Conservation (phyloP, 2,329 filamentous ascomycete species). For the Pseudocercospora crystallina region DNA sequence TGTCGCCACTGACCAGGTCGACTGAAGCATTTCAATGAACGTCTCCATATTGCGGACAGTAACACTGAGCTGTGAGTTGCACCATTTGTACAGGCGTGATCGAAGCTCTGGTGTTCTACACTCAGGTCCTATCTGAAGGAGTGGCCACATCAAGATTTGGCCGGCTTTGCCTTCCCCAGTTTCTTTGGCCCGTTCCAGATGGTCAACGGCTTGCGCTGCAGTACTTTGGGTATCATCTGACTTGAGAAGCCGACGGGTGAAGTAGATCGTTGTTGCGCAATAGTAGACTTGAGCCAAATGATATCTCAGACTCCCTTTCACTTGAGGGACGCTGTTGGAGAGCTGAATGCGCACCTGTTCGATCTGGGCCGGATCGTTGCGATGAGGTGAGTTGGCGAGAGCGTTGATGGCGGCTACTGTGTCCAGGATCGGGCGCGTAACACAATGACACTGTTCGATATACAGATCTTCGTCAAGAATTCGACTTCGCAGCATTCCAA, state of each 20-base stretch:
- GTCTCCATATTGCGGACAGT: conserved; percentile 1
- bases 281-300: conserved; percentile 6
- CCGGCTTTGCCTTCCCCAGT: neutral
- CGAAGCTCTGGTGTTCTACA: conserved; percentile 3
- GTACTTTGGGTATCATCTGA: neutral
- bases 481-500: neutral
- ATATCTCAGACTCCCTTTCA: neutral
- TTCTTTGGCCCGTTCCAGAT: conserved; percentile 6
- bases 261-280: conserved; percentile 8
- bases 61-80: conserved; percentile 1
- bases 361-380: neutral
- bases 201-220: neutral
- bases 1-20: neutral
- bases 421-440: conserved; percentile 1
- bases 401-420: conserved; percentile 4
- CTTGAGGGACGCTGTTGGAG: neutral
- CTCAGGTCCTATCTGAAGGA: conserved; percentile 4
- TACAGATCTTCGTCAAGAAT: conserved; percentile 3
- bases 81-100: conserved; percentile 2
- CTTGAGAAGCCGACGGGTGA: neutral
- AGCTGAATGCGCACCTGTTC: neutral
- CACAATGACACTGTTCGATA: conserved; percentile 9
- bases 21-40: conserved; percentile 1
- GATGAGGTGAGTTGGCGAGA: conserved; percentile 2
- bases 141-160: conserved; percentile 7